These are phyloP conservation scores for Adansonia grandidieri DNA, from an alignment of 441 rosid genomes.

Conservation along the genomic window DNA sequence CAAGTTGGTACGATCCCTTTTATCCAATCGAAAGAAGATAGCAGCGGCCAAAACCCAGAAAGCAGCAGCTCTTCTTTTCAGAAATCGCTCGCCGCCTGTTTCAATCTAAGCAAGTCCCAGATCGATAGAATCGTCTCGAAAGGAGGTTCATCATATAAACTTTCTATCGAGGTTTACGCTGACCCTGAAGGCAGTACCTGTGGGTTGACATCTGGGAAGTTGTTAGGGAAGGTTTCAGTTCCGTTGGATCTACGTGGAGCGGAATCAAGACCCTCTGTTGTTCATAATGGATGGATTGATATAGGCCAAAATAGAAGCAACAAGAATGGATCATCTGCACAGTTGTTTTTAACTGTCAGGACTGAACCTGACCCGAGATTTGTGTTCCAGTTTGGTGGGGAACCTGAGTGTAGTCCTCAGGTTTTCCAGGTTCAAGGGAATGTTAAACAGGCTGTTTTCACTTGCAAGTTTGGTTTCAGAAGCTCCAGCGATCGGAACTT, in stretches of 20 bases:
- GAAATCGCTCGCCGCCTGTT: slow-evolving; percentile 54
- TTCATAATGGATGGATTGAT: slow-evolving; percentile 59
- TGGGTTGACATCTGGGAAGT: slow-evolving; percentile 41
- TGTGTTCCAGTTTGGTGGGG: slow-evolving; percentile 64
- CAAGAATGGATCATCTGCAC: slow-evolving; percentile 33
- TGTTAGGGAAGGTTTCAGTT: slow-evolving; percentile 48
- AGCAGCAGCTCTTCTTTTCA: slow-evolving; percentile 1
- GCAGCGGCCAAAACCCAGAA: slow-evolving; percentile 29
- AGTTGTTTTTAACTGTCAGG: slow-evolving; percentile 44
- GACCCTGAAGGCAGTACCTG: slow-evolving; percentile 35
- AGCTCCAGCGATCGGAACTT: slow-evolving; percentile 47
- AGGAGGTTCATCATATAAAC: slow-evolving; percentile 20
- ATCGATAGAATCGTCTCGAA: slow-evolving; percentile 33
- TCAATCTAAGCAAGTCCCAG: slow-evolving; percentile 48
- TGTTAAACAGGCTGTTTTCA: slow-evolving; percentile 67
- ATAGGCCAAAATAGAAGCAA: slow-evolving; percentile 37
- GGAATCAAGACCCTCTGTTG: slow-evolving; percentile 39
- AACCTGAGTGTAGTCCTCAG: slow-evolving; percentile 74
- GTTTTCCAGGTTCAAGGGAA: slow-evolving; percentile 71
- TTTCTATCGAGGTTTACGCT: slow-evolving; percentile 42
- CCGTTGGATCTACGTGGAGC: slow-evolving; percentile 49
- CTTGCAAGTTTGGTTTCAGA: slow-evolving; percentile 66
- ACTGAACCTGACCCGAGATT: slow-evolving; percentile 71
- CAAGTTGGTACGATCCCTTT: slow-evolving; percentile 42
- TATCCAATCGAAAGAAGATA: slow-evolving; percentile 5